Evolutionary conservation across 306 rosid species (phyloP), one percentile per base, ranked within the genome.

Genomic region (Acacia melanoxylon): DNA sequence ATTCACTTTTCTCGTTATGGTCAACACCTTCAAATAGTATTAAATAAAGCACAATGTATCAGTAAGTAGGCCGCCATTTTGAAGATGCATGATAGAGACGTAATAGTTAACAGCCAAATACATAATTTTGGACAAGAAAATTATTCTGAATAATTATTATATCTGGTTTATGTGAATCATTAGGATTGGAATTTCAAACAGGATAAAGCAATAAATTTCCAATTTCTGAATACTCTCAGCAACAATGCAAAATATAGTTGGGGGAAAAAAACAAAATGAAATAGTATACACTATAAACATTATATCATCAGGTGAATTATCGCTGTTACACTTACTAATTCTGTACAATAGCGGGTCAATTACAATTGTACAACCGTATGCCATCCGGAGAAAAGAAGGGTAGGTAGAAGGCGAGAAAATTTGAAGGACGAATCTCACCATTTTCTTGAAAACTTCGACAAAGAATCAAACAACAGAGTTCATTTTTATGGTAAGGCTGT

Each of bases 1-100:
- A 81, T 51, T 86, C 92, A 73, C 81, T 88, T 83, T 89, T 89
- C 61, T 83, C 90, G 1, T 74, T 79, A 41, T 56, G 33, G 79
- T 85, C 91, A 66, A 42, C 79, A 25, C 86, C 99, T 91, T 86
- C 87, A 84, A 85, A 89, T 73, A 82, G 79, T 52, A 87, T 13
- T 74, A 49, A 81, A 80, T 10, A 42, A 72, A 82, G 58, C 51
- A 86, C 61, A 76, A 20, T 25, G 41, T 68, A 82, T 62, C 80
- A 79, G 76, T 51, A 73, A 77, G 81, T 75, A 80, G 85, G 49
- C 83, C 84, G 61, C 71, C 81, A 77, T 33, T 65, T 65, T 15
- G 70, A 42, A 31, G 71, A 66, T 66, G 71, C 44, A 66, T 33
- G 40, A 13, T 29, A 66, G 24, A 66, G 19, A 6, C 44, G 11